A percentile compares a stretch with the other conserved stretches of the same genome.
phyloP scores from a whole-genome alignment of 2,329 filamentous ascomycete genomes.

The Dothideomycetidae sp. region DNA sequence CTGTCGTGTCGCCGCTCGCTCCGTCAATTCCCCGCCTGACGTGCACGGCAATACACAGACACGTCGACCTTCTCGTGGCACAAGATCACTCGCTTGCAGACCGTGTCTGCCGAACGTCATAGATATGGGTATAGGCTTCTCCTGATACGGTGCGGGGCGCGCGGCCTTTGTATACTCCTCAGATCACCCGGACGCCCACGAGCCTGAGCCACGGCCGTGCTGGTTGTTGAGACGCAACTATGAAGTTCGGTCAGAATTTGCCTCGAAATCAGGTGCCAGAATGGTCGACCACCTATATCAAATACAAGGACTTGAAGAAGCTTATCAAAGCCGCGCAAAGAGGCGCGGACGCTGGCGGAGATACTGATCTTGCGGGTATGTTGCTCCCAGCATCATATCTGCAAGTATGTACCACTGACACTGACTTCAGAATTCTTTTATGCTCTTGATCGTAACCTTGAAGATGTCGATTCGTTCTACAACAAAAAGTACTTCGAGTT shows the following conservation, averaged over 20 bases:
- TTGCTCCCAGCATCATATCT: conserved; percentile 13
- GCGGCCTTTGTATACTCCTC: not conserved
- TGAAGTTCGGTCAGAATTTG: conserved; percentile 43
- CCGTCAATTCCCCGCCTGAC: not conserved
- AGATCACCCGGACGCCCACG: too few relatives aligned
- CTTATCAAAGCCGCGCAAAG: conserved; percentile 65
- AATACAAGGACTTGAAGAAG: conserved; percentile 89
- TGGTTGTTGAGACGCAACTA: conserved; percentile 13
- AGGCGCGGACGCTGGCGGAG: conserved; percentile 51
- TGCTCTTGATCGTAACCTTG: conserved; percentile 87
- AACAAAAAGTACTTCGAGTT: conserved; percentile 87
- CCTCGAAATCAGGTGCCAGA: conserved; percentile 75
- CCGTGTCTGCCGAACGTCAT: too few relatives aligned
- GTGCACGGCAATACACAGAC: too few relatives aligned
- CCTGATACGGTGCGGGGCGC: not conserved
- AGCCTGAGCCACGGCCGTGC: too few relatives aligned
- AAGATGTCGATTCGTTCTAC: conserved; percentile 93
- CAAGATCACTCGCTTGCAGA: too few relatives aligned
- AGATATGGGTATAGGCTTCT: not conserved
- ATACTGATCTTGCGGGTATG: conserved; percentile 84
- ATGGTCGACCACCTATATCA: conserved; percentile 72
- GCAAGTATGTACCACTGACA: conserved; percentile 15
- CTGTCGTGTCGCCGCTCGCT: not conserved
- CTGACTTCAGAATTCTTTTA: conserved; percentile 77
- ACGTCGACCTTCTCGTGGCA: too few relatives aligned